phyloP scores from a whole-genome alignment of 1,284 basidiomycete genomes.

The Thelephora terrestris region DNA sequence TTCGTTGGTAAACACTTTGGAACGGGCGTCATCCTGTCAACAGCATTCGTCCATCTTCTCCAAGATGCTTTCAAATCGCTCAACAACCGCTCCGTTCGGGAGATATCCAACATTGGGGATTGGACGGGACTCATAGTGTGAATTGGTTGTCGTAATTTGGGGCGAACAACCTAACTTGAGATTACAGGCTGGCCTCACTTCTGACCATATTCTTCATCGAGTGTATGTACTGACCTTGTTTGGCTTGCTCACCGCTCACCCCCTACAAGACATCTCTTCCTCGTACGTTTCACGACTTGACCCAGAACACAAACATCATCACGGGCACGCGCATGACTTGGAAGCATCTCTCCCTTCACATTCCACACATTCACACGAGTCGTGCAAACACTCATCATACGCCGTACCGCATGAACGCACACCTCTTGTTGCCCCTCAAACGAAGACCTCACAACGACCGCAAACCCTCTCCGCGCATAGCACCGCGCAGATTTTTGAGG shows the following conservation, averaged over 20 bases:
- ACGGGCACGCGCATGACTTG: constrained; percentile 17
- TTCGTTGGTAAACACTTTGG: constrained; percentile 78
- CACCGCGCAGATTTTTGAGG: neutral
- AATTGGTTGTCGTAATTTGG: constrained; percentile 17
- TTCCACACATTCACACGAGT: neutral
- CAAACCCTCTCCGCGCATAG: neutral
- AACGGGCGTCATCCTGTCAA: constrained; percentile 71
- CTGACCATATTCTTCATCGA: constrained; percentile 66
- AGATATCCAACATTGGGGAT: constrained; percentile 36
- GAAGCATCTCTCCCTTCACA: constrained; percentile 3
- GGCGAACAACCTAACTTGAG: neutral
- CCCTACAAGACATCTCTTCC: constrained; percentile 50
- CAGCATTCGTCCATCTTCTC: constrained; percentile 69
- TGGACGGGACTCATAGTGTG: constrained; percentile 66
- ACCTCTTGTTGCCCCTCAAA: neutral
- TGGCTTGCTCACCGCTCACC: neutral
- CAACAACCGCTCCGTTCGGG: constrained; percentile 33
- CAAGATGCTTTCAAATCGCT: constrained; percentile 64
- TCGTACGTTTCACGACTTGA: constrained; percentile 62
- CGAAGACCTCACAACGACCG: no score
- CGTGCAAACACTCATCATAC: neutral
- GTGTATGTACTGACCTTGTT: constrained; percentile 37
- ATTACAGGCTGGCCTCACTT: constrained; percentile 45
- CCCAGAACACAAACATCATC: constrained; percentile 21
- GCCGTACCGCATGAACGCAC: neutral